Evolutionary conservation across 192 early-diverging fungal species (phyloP), one percentile per base, ranked within the genome.

Genomic region (Coemansia furcata): DNA sequence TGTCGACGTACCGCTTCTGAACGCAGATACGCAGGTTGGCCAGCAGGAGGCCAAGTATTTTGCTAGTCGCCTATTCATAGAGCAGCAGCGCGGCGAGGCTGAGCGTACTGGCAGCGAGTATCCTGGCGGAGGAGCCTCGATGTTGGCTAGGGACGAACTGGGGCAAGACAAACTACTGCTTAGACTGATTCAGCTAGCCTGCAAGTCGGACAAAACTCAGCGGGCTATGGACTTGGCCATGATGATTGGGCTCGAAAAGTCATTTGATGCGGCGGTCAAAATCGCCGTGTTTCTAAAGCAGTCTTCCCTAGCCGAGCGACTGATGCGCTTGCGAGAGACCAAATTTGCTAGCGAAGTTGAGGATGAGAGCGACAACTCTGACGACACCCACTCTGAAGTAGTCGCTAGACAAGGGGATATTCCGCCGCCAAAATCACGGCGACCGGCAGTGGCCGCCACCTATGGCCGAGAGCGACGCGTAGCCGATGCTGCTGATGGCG

Each of bases 81-180:
- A 73, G 33, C 88, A 93, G 65, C 80, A 82, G 59, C 67, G 75
- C 9, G 87, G 84, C 39, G 87, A 90, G 63, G 85, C 87, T 9
- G 69, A 77, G 44, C 75, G 80, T n/a, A 71, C 68, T 2, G 71
- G 57, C 19, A 29, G 38, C 50, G 75, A 77, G 52, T 72, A 81
- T 64, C 74, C 73, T 15, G 80, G 74, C 38, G 80, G 72, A 17
- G 80, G 72, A 17, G 44, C 38, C 7, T 52, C 71, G 10, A 46
- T 43, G 8, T 62, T 63, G 59, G 68, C 60, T 12, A 57, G 72
- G 60, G 85, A 85, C 36, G 85, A 92, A 46, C 44, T 87, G 23
- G 92, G 91, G 42, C 90, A 93, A 72, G 95, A 97, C 77, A 95
- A 93, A 75, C 68, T 88, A 33, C 62, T 91, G 1, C 66, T 98